Evolutionary conservation across 345 rosid genomes (phyloP), one percentile per base, ranked within the genome.

Genomic region (Lagerstroemia speciosa): DNA sequence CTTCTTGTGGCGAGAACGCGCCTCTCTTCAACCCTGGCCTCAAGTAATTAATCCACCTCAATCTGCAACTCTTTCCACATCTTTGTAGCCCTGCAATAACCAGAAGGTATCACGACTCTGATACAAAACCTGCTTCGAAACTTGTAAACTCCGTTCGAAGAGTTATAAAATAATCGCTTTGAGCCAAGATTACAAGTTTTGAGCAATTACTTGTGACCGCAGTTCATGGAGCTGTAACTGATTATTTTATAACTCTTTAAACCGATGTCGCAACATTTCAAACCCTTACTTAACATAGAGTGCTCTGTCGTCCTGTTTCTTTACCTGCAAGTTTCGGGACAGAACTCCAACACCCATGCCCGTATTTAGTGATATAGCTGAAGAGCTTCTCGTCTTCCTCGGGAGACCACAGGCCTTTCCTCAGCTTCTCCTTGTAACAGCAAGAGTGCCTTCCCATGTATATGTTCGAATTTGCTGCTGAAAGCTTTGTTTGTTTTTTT

Each of bases 1-100:
- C 93, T 79, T 90, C 93, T 66, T 90, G 88, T 62, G 75, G 82
- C 6, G 93, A 87, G 67, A 90, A 86, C 67, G 96, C 87, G 67
- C 96, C 96, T 83, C 93, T 83, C 73, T 90, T 90, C 82, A 90
- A 82, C 78, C 86, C 93, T 67, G 93, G 96, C 81, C 96, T 87
- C 70, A 90, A 74, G 80, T 87, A 90, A 70, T 90, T 90, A 68
- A 87, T 87, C 96, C 96, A 90, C 68, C 96, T 84, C 36, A 90
- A 40, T 73, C 96, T 80, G 74, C 96, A 90, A 69, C 96, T 90
- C 70, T 90, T 90, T 0, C 96, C 96, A 40, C 96, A 87, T 74
- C 96, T 83, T 65, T 90, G 93, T 62, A 90, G 74, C 45, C 91
- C 96, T 90, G 74, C 36, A 64, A 5, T 16, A n/a, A 10, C 15